Percentiles rank a stretch among this genome's conserved stretches.
phyloP scores from a whole-genome alignment of 805 yeast species.

The Kregervanrija pseudodelftensis region DNA sequence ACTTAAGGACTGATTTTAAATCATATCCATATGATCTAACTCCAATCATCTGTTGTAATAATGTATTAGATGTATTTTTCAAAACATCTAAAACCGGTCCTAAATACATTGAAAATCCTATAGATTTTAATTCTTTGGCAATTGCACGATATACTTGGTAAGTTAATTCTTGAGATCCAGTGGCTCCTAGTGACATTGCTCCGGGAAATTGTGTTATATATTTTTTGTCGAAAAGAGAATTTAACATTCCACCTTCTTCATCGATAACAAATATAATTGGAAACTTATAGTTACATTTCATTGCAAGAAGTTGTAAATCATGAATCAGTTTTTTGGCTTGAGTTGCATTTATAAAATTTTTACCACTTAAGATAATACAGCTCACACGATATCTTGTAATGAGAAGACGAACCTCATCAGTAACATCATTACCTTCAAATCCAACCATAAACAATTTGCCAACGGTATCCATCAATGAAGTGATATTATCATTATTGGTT shows the following conservation, averaged over 20 bases:
- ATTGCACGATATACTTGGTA: constrained; percentile 45
- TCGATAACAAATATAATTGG: constrained; percentile 52
- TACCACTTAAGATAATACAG: constrained; percentile 43
- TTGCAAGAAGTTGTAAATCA: constrained; percentile 48
- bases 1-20: constrained; percentile 47
- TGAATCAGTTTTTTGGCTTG: constrained; percentile 42
- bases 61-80: constrained; percentile 40
- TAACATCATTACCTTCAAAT: constrained; percentile 50
- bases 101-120: constrained; percentile 46
- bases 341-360: constrained; percentile 43
- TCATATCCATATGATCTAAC: constrained; percentile 57
- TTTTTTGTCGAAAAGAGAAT: constrained; percentile 44
- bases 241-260: constrained; percentile 59
- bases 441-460: constrained; percentile 58
- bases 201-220: constrained; percentile 52
- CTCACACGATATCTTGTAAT: constrained; percentile 46
- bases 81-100: constrained; percentile 59
- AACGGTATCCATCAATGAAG: constrained; percentile 3
- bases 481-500: no score
- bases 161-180: constrained; percentile 41
- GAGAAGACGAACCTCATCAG: constrained; percentile 43
- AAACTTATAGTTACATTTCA: constrained; percentile 38
- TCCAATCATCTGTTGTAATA: constrained; percentile 48
- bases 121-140: constrained; percentile 40
- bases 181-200: constrained; percentile 57